phyloP scores from a whole-genome alignment of 2,329 filamentous ascomycete genomes.

The Xylaria polymorpha region DNA sequence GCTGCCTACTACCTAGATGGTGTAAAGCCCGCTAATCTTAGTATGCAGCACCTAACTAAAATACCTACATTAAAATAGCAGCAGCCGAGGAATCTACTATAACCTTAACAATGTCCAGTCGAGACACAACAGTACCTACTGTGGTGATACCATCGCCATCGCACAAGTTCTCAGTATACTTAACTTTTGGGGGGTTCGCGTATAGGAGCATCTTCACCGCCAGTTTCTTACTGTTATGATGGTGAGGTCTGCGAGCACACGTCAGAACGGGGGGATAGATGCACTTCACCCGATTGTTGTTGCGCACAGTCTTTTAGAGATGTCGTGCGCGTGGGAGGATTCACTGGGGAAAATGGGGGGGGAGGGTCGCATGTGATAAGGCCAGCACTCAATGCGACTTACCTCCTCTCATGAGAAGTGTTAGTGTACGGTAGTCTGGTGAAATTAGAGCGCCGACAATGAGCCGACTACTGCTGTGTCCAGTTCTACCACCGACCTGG shows the following conservation, averaged over 20 bases:
- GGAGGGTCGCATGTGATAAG: conserved; percentile 30
- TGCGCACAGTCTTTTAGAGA: neutral
- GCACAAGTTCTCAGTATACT: neutral
- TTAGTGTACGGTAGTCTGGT: neutral
- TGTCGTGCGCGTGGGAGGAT: neutral
- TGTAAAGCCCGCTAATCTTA: neutral
- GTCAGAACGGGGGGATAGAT: neutral
- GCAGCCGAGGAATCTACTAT: neutral
- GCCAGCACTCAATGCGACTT: conserved; percentile 16
- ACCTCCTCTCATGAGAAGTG: neutral
- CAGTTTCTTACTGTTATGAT: conserved; percentile 13
- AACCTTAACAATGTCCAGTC: too few species aligned
- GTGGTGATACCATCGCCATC: conserved; percentile 1
- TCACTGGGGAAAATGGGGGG: conserved; percentile 22
- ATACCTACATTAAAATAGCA: conserved; percentile 12
- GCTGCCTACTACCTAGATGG: neutral
- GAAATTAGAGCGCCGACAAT: conserved; percentile 1
- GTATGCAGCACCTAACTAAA: neutral
- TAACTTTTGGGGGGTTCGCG: too few species aligned
- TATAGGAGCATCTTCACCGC: conserved; percentile 20
- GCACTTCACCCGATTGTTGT: neutral
- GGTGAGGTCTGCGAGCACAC: conserved; percentile 2
- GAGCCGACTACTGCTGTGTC: conserved; percentile 3
- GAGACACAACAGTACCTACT: neutral
- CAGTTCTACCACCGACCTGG: conserved; percentile 19